Evolutionary conservation across 306 rosid species (phyloP), one percentile per base, ranked within the genome.

Genomic region (Casuarina cunninghamiana): DNA sequence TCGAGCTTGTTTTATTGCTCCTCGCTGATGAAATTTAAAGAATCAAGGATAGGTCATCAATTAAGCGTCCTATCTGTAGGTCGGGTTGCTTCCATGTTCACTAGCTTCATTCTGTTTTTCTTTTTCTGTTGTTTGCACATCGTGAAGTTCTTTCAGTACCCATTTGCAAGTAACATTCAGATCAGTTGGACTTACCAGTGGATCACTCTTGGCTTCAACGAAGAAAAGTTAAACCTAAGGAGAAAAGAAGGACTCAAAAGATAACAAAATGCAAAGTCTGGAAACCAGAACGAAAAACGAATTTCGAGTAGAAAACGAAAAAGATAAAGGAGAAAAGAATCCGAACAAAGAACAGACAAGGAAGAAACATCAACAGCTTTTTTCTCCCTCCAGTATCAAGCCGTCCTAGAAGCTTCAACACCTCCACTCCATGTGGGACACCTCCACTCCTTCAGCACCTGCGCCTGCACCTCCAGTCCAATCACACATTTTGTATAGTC

Each of bases 351-450:
- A 71, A 39, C 32, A 32, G 72, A 66, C 63, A 81, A 61, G 32
- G 53, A 62, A 69, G 53, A 42, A 75, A 55, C 11, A 6, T 21
- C 6, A 57, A 39, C 41, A 49, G 7, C 7, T 46, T 50, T 41
- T 72, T 67, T 46, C 10, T 73, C 49, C 45, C 32, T 16, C 41
- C 17, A 3, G 51, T 10, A 26, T 7, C 9, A 0, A 58, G 48
- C 35, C 58, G 78, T 49, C 58, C n/a, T 60, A 42, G 26, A 65
- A 69, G 68, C 39, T 77, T 60, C 76, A 67, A 77, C 79, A 66
- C 58, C 49, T 67, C 45, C 3, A 15, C 67, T 49, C 66, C 32
- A 32, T 62, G 67, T 73, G 69, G 72, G 66, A 53, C 65, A 62
- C 19, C 53, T 70, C 21, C 71, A 69, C n/a, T 10, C 46, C 4